Percentiles rank a stretch among this genome's conserved stretches.
Evolutionary conservation across 1,139 yeast genomes (phyloP).

Genomic region (Suhomyces yuchorum): DNA sequence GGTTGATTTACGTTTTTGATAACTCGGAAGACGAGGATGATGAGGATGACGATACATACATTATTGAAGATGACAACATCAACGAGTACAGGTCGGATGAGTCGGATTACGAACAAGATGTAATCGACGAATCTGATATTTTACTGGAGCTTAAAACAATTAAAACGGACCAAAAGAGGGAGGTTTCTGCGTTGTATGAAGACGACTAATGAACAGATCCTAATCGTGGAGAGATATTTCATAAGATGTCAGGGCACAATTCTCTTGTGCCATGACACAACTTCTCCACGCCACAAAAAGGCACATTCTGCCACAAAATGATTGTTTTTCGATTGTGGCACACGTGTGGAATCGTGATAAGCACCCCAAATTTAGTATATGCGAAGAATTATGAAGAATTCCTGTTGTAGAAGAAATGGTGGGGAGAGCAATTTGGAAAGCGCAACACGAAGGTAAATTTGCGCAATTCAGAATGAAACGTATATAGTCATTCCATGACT

Average conservation of each 20-base stretch:
- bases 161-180: slow-evolving; percentile 15
- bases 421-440: not conserved
- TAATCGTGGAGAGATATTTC: not conserved
- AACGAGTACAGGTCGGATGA: slow-evolving; percentile 18
- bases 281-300: not conserved
- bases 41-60: slow-evolving; percentile 31
- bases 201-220: slow-evolving; percentile 15
- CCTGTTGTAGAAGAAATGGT: not conserved
- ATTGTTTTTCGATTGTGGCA: slow-evolving; percentile 7
- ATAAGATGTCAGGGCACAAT: not conserved
- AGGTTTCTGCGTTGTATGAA: slow-evolving; percentile 8
- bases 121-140: slow-evolving; percentile 19
- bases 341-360: slow-evolving; percentile 5
- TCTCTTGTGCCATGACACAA: not conserved
- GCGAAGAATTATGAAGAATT: not conserved
- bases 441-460: not conserved
- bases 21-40: slow-evolving; percentile 28
- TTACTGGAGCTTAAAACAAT: slow-evolving; percentile 7
- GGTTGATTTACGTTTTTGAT: slow-evolving; percentile 14
- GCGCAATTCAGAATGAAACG: slow-evolving; percentile 6
- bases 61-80: slow-evolving; percentile 19
- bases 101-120: slow-evolving; percentile 14
- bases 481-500: not conserved
- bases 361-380: not conserved
- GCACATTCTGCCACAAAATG: slow-evolving; percentile 2